These are phyloP conservation scores for Stagonosporopsis rhizophila DNA, from an alignment of 2,329 filamentous ascomycete genomes.

Conservation along the genomic window DNA sequence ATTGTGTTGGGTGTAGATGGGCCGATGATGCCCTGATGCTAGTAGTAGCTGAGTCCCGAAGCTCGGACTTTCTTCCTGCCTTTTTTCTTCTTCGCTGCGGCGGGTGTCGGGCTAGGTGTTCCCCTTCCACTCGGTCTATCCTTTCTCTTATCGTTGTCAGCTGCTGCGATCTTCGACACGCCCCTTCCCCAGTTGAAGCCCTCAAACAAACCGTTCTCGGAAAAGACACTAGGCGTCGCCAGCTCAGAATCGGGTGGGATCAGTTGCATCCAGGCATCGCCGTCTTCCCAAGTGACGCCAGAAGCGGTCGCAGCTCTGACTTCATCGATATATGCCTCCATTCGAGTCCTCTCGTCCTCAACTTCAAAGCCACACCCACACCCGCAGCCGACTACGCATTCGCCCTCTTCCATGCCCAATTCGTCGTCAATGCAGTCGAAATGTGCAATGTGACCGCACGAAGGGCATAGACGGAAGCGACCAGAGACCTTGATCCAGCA, in stretches of 20 bases:
- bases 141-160: conserved; percentile 18
- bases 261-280: conserved; percentile 31
- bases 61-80: conserved; percentile 34
- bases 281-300: conserved; percentile 38
- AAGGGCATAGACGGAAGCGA: conserved; percentile 45
- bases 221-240: conserved; percentile 26
- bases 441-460: conserved; percentile 48
- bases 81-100: conserved; percentile 30
- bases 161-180: conserved; percentile 23
- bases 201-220: conserved; percentile 24
- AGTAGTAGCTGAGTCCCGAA: conserved; percentile 42
- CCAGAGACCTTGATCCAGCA: conserved; percentile 49
- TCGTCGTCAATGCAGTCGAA: conserved; percentile 45
- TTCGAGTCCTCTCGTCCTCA: conserved; percentile 32
- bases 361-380: conserved; percentile 41
- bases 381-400: conserved; percentile 42
- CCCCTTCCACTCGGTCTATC: conserved; percentile 20
- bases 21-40: not conserved
- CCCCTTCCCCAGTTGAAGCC: conserved; percentile 29
- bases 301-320: conserved; percentile 36
- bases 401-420: conserved; percentile 33
- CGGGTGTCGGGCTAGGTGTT: conserved; percentile 22
- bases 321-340: conserved; percentile 41
- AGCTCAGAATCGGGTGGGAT: conserved; percentile 26
- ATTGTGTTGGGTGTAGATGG: not conserved